These are phyloP conservation scores for Tuctoria greenei DNA, from an alignment of 176 grass and related monocot genomes.

Conservation along the genomic window DNA sequence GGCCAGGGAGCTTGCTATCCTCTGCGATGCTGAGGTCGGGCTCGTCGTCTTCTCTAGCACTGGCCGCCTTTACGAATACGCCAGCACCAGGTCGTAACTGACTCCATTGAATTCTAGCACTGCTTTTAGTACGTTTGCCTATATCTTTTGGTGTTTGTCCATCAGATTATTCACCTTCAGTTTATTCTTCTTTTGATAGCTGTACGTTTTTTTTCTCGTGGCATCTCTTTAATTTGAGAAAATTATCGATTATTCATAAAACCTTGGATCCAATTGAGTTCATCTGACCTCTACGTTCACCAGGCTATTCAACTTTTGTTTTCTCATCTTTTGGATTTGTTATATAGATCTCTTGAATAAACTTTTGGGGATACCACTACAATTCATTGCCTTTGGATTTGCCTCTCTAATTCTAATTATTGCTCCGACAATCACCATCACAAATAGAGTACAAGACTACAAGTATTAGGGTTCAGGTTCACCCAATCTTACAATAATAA, in stretches of 20 bases:
- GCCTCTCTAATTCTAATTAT: neutral
- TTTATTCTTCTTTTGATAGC: neutral
- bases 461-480: neutral
- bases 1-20: conserved; percentile 87
- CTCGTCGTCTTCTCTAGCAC: conserved; percentile 94
- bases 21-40: conserved; percentile 93
- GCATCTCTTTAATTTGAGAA: neutral
- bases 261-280: neutral
- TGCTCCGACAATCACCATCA: neutral
- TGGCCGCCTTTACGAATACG: conserved; percentile 76
- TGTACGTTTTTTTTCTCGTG: neutral
- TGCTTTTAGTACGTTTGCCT: neutral
- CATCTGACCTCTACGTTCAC: neutral
- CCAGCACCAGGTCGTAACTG: conserved; percentile 66
- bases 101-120: neutral
- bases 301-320: neutral
- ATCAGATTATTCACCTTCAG: conserved; percentile 18
- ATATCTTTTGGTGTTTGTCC: neutral
- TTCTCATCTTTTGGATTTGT: neutral
- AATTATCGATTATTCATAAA: neutral
- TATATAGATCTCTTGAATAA: neutral
- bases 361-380: neutral
- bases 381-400: neutral
- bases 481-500: neutral
- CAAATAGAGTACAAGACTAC: neutral